phyloP scores from a whole-genome alignment of 129 eudicot species.

The Saussurea involucrata region DNA sequence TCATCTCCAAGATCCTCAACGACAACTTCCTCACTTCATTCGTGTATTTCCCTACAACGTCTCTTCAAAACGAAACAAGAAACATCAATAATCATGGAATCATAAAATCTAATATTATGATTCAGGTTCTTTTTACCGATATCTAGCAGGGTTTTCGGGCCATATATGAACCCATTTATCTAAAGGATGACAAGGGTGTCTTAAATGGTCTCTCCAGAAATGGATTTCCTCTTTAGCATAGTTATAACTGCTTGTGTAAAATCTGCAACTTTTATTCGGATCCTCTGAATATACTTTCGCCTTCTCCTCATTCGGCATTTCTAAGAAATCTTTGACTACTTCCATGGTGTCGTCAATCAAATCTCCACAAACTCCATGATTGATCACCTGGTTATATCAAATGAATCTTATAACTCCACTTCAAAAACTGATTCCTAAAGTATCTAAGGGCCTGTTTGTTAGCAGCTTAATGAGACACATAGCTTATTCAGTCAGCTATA shows the following conservation, averaged over 20 bases:
- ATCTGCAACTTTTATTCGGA: slow-evolving; percentile 32
- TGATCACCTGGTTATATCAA: slow-evolving; percentile 27
- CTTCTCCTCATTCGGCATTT: slow-evolving; percentile 34
- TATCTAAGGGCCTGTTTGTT: too few species aligned
- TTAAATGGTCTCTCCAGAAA: slow-evolving; percentile 40
- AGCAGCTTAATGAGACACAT: too few species aligned
- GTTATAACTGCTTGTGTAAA: slow-evolving; percentile 31
- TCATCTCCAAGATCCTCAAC: slow-evolving; percentile 44
- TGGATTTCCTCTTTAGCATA: slow-evolving; percentile 26
- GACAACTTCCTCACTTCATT: slow-evolving; percentile 42
- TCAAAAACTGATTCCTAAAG: background rate
- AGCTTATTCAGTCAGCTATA: too few species aligned
- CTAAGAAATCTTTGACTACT: slow-evolving; percentile 27
- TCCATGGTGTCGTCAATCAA: slow-evolving; percentile 28
- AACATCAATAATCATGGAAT: slow-evolving; percentile 3
- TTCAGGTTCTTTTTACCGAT: slow-evolving; percentile 15
- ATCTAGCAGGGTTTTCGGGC: slow-evolving; percentile 32
- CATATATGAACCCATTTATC: slow-evolving; percentile 29
- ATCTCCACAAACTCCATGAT: slow-evolving; percentile 40
- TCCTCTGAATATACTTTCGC: slow-evolving; percentile 34
- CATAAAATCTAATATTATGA: background rate
- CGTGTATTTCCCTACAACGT: slow-evolving; percentile 39
- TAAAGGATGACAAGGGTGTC: slow-evolving; percentile 42
- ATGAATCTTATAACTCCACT: background rate
- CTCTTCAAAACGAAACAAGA: slow-evolving; percentile 8